Base-by-base conservation (phyloP, 108 stramenopile species). In the Parietichytrium sp. region DNA sequence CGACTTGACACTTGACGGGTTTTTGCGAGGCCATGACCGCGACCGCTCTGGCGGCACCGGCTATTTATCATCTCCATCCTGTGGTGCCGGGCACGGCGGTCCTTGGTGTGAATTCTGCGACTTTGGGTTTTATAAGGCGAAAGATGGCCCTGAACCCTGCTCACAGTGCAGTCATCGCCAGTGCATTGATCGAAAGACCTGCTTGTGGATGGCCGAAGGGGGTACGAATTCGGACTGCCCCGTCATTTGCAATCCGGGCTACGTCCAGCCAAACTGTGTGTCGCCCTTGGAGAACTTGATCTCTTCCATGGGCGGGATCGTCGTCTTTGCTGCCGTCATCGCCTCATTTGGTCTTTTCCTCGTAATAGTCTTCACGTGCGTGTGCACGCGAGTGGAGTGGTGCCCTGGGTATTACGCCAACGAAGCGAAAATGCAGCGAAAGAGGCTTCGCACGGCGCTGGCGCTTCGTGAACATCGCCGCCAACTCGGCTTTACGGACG, bases 391-490 rank as follows among this genome's bases (percentile, higher is more conserved):
- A 6, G 61, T 72, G n/a, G 61, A 72, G 42, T 72, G 61, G 61
- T 72, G 61, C 20, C 61, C 61, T 10, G 61, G 61, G 42, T 72
- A 72, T 42, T 72, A 72, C 42, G 61, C 61, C 15, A 72, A 72
- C 61, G 45, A 45, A 42, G 61, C 61, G 10, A 72, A 72, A 25
- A 72, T 72, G 61, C 61, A 45, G 10, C 61, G 45, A 20, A 72
- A 72, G 42, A 33, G 61, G 23, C 38, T 45, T 13, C 38, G 45
- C 13, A 45, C 20, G 36, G 38, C 38, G 13, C 33, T 33, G 6
- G 61, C 38, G 6, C 61, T 72, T 27, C n/a, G 36, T 33, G 38
- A 72, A 25, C 61, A 72, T 27, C 61, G 61, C 10, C 61, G 61
- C 33, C 38, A 72, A 27, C 36, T 72, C 38, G 61, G 61, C 42